Conservation (phyloP, 768 basidiomycete genomes). For the Trametes cingulata region DNA sequence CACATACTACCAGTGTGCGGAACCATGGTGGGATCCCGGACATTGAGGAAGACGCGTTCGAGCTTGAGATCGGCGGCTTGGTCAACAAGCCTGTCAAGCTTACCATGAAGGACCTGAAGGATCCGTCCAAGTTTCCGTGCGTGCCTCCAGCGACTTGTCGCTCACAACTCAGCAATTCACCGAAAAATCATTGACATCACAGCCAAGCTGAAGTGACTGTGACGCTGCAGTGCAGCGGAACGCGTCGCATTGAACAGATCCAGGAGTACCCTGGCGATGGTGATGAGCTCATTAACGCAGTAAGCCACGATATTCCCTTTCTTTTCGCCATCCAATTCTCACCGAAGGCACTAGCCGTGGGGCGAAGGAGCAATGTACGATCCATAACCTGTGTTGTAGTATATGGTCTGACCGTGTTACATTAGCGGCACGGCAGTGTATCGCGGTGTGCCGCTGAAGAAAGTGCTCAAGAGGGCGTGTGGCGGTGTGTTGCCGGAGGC, state of each 20-base stretch:
- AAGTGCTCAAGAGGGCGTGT: conserved; percentile 52
- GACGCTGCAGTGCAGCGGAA: conserved; percentile 58
- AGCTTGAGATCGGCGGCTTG: conserved; percentile 54
- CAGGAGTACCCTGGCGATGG: conserved; percentile 54
- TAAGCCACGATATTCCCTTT: not conserved
- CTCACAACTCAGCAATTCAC: not conserved
- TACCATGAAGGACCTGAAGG: conserved; percentile 49
- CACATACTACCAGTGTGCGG: conserved; percentile 43
- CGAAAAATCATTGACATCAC: not conserved
- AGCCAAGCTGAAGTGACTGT: conserved; percentile 50
- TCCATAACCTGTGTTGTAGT: not conserved
- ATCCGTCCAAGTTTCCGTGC: conserved; percentile 48
- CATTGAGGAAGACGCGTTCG: conserved; percentile 46
- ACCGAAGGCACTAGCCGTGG: conserved; percentile 36
- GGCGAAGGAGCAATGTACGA: conserved; percentile 52
- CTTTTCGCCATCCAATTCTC: no score
- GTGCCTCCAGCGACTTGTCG: conserved; percentile 13
- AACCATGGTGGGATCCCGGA: conserved; percentile 57
- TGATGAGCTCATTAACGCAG: conserved; percentile 44
- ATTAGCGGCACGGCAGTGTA: conserved; percentile 52
- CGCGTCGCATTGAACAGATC: conserved; percentile 54
- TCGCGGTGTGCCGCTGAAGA: conserved; percentile 54
- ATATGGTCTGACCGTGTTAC: not conserved
- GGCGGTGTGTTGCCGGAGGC: conserved; percentile 50
- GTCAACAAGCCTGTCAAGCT: conserved; percentile 47